Evolutionary conservation across 2,329 filamentous ascomycete genomes (phyloP).

Genomic region (Aspergillus phoenicis): DNA sequence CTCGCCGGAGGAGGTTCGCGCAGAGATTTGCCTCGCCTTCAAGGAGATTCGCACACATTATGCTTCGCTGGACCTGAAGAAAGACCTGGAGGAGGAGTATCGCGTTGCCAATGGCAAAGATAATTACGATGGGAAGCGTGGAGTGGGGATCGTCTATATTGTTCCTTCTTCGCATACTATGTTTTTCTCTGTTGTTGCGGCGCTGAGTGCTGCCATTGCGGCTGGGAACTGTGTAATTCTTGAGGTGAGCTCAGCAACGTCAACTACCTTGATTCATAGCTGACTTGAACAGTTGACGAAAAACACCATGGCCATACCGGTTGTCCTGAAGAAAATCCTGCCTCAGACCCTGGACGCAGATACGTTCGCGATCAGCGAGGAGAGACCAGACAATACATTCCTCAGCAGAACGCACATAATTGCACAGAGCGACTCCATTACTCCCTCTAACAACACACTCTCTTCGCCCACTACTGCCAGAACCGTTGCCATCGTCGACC

Average conservation of each 20-base stretch:
- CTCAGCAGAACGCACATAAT: constrained; percentile 27
- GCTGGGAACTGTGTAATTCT: constrained; percentile 56
- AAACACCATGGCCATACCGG: constrained; percentile 28
- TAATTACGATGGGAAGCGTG: constrained; percentile 16
- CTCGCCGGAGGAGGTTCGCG: constrained; percentile 36
- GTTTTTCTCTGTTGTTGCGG: constrained; percentile 51
- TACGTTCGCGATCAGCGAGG: constrained; percentile 50
- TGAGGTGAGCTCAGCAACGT: constrained; percentile 40
- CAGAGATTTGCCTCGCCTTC: constrained; percentile 30
- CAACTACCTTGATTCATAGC: neutral
- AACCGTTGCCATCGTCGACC: constrained; percentile 62
- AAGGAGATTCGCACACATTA: constrained; percentile 32
- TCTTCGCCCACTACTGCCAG: constrained; percentile 34
- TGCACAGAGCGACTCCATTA: constrained; percentile 16
- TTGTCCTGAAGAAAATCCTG: constrained; percentile 28
- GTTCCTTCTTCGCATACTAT: constrained; percentile 52
- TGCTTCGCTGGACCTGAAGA: constrained; percentile 19
- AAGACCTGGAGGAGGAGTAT: constrained; percentile 24
- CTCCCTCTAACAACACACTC: constrained; percentile 22
- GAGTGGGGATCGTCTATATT: constrained; percentile 46
- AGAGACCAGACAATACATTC: constrained; percentile 32
- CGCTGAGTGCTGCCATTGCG: constrained; percentile 51
- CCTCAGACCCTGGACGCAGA: constrained; percentile 48
- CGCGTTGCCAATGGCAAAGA: constrained; percentile 26
- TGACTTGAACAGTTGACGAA: constrained; percentile 25